A percentile compares a stretch with the other conserved stretches of the same genome.
phyloP scores from a whole-genome alignment of 768 basidiomycete species.

The Lentinula guzmanii region DNA sequence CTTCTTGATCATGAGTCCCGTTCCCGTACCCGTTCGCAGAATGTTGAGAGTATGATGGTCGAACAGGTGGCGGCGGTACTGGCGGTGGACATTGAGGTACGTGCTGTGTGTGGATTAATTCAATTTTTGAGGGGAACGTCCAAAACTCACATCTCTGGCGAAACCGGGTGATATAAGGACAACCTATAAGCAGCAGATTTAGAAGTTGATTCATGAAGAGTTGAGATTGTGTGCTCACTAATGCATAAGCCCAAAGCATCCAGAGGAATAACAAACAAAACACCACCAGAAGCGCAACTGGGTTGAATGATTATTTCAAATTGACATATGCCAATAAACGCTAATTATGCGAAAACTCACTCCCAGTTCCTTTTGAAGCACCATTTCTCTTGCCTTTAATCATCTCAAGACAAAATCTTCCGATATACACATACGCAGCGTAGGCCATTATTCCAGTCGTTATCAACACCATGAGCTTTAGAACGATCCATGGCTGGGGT shows the following conservation, averaged over 20 bases:
- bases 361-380: constrained; percentile 48
- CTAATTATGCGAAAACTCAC: constrained; percentile 41
- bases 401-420: constrained; percentile 64
- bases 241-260: constrained; percentile 74
- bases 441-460: constrained; percentile 60
- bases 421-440: constrained; percentile 74
- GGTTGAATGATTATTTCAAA: neutral
- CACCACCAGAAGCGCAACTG: constrained; percentile 63
- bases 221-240: constrained; percentile 35
- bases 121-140: neutral
- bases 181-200: constrained; percentile 34
- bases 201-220: constrained; percentile 1
- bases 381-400: constrained; percentile 42
- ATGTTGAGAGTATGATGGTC: neutral
- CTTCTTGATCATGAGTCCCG: constrained; percentile 8
- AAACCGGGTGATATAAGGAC: constrained; percentile 63
- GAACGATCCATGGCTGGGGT: constrained; percentile 69
- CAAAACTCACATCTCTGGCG: constrained; percentile 53
- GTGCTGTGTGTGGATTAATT: constrained; percentile 14
- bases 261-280: constrained; percentile 62
- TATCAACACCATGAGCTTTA: constrained; percentile 61
- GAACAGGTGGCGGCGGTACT: constrained; percentile 5
- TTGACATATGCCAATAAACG: neutral
- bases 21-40: neutral
- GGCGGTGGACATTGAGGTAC: constrained; percentile 14